Base-by-base conservation (phyloP, 208 protist genomes). In the Trypanosoma cruzi region DNA sequence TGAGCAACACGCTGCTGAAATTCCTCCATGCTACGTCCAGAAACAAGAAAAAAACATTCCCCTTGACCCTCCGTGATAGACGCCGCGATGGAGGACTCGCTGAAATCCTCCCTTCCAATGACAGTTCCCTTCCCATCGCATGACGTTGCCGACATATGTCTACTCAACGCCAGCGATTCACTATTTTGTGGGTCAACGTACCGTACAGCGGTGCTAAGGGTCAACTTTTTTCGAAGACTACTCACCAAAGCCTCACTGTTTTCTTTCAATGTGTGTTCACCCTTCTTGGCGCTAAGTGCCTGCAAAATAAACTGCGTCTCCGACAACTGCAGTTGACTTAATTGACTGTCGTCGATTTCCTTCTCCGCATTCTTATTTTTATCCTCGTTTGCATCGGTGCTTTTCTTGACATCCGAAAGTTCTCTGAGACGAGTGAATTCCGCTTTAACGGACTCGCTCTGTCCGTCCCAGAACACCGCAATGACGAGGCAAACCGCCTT, bases 241-340 rank as follows among this genome's bases (percentile, higher is more conserved):
- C 42, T 67, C 10, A 96, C 65, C 20, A 96, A 75, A 1, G 90
- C 90, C 1, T 60, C 75, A 16, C 71, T 61, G 68, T 88, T 96
- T 50, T 71, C 64, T 55, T 70, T 78, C 40, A 96, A 82, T 55
- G 70, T 86, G 55, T 92, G 77, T 31, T 64, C 55, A 2, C 88
- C 86, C 42, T 85, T 86, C 71, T 93, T 96, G 1, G 86, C 84
- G 54, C 91, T 92, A 6, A 96, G 77, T 16, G 87, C 86, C 65
- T 96, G 90, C 28, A 96, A 50, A n/a, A 91, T 53, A 56, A 93
- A 76, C 31, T 91, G 81, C n/a, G 90, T 71, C 13, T 75, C 34
- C 22, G 29, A 31, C 0, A 26, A 34, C 7, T 22, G 20, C 24
- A 53, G 11, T 6, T 2, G 5, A 26, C 37, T 36, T 49, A 20